Percentiles rank a stretch among this genome's conserved stretches.
phyloP scores from a whole-genome alignment of 108 stramenopile species.

The Stephanodiscus triporus region DNA sequence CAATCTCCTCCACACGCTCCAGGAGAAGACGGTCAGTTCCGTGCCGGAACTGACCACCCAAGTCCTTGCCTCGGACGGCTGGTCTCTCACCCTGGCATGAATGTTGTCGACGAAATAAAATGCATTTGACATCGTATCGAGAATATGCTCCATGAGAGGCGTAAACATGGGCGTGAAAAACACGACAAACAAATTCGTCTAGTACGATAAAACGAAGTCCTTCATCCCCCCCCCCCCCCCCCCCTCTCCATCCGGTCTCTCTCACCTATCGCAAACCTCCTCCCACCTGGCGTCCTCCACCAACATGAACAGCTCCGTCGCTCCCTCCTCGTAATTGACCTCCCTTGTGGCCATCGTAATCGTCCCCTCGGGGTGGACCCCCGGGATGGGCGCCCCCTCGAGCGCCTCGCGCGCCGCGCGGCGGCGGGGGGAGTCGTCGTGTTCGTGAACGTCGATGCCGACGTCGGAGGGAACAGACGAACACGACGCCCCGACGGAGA shows the following conservation, averaged over 20 bases:
- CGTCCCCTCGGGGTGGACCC: too few relatives aligned
- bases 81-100: conserved; percentile 8
- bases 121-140: background rate
- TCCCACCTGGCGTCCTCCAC: conserved; percentile 62
- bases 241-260: background rate
- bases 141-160: background rate
- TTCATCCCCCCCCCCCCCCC: too few relatives aligned
- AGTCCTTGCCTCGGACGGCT: conserved; percentile 47
- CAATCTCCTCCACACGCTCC: conserved; percentile 66
- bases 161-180: background rate
- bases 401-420: background rate
- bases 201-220: too few relatives aligned
- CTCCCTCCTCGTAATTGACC: conserved; percentile 53
- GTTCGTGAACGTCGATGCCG: background rate
- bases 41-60: conserved; percentile 63
- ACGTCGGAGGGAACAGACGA: background rate
- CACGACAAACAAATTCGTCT: background rate
- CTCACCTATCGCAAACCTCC: conserved; percentile 50
- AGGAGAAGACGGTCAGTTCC: conserved; percentile 53
- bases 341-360: conserved; percentile 16
- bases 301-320: conserved; percentile 60
- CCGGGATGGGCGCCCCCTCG: too few relatives aligned
- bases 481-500: too few relatives aligned
- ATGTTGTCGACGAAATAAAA: too few relatives aligned
- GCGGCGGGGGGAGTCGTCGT: background rate